These are phyloP conservation scores for Xerocomus potaroensis DNA, from an alignment of 768 basidiomycete genomes.

Conservation along the genomic window DNA sequence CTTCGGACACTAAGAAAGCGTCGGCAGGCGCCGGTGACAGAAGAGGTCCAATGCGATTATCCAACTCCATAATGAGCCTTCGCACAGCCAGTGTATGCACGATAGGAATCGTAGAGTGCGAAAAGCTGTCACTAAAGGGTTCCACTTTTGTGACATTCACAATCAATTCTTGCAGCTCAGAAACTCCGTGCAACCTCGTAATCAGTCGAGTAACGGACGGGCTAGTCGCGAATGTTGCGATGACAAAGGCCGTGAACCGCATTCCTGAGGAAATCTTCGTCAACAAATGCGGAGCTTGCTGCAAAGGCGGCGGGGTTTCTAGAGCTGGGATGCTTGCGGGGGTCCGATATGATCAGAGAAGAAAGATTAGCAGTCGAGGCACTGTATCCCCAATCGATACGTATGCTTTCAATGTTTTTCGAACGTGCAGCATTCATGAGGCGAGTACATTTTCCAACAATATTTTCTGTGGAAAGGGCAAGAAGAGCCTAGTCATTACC, in stretches of 20 bases:
- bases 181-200: slow-evolving; percentile 25
- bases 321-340: slow-evolving; percentile 20
- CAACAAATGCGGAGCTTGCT: slow-evolving; percentile 32
- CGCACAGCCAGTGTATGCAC: slow-evolving; percentile 56
- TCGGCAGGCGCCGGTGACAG: slow-evolving; percentile 26
- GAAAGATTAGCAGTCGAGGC: not conserved
- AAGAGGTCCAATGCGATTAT: slow-evolving; percentile 33
- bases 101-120: slow-evolving; percentile 25
- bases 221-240: slow-evolving; percentile 19
- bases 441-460: slow-evolving; percentile 44
- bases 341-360: slow-evolving; percentile 15
- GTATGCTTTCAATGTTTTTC: slow-evolving; percentile 41
- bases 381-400: slow-evolving; percentile 46
- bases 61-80: slow-evolving; percentile 49
- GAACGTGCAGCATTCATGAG: slow-evolving; percentile 50
- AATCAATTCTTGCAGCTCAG: slow-evolving; percentile 10
- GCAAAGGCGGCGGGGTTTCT: slow-evolving; percentile 32
- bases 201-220: slow-evolving; percentile 28
- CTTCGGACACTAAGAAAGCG: slow-evolving; percentile 24
- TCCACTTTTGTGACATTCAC: slow-evolving; percentile 25
- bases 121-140: slow-evolving; percentile 18
- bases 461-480: slow-evolving; percentile 42
- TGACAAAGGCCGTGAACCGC: slow-evolving; percentile 33
- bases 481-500: slow-evolving; percentile 51
- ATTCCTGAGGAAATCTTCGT: slow-evolving; percentile 31